phyloP scores from a whole-genome alignment of 805 yeast species.

The Candida railenensis region DNA sequence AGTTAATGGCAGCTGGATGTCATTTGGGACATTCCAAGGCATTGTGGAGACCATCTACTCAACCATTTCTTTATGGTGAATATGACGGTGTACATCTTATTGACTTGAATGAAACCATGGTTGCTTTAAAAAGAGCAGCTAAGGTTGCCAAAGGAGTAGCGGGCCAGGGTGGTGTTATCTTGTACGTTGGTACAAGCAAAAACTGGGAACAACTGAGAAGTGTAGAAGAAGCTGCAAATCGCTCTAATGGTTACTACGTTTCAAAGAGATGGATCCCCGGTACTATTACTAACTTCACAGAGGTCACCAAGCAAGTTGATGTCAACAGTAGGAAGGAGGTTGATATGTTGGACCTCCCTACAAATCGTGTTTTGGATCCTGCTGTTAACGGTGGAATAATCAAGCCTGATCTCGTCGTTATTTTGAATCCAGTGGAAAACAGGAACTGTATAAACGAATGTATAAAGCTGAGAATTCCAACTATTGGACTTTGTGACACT shows the following conservation, averaged over 20 bases:
- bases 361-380: constrained; percentile 52
- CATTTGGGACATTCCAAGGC: constrained; percentile 91
- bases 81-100: constrained; percentile 87
- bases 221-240: constrained; percentile 74
- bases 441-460: constrained; percentile 81
- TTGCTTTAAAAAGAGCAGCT: constrained; percentile 76
- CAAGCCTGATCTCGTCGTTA: constrained; percentile 85
- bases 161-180: constrained; percentile 77
- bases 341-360: constrained; percentile 68
- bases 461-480: constrained; percentile 77
- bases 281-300: constrained; percentile 80
- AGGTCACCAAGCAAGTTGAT: constrained; percentile 55
- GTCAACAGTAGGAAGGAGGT: constrained; percentile 52
- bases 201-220: constrained; percentile 66
- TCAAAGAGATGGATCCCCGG: constrained; percentile 93
- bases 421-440: constrained; percentile 87
- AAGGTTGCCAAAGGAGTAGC: constrained; percentile 81
- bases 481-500: constrained; percentile 91
- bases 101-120: constrained; percentile 80
- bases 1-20: constrained; percentile 86
- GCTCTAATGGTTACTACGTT: constrained; percentile 79
- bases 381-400: constrained; percentile 54
- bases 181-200: constrained; percentile 81
- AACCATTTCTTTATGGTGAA: constrained; percentile 83
- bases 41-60: constrained; percentile 75